A percentile compares a stretch with the other conserved stretches of the same genome.
These are phyloP conservation scores for Myrica gale DNA, from an alignment of 306 rosid species.

Conservation along the genomic window DNA sequence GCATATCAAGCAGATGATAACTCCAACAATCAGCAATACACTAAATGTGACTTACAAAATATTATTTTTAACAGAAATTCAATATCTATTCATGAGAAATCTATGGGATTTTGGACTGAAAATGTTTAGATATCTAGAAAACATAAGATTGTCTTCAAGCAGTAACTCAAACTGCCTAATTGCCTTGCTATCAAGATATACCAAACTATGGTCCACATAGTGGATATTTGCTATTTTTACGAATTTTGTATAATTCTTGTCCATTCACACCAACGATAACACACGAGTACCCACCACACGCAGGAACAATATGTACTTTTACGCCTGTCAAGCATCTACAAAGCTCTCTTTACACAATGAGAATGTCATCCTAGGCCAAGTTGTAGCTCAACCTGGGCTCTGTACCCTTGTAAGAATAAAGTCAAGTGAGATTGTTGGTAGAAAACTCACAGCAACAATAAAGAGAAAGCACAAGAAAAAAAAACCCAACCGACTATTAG, in stretches of 20 bases:
- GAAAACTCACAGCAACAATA: neutral
- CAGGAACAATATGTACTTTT: neutral
- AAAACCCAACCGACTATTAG: neutral
- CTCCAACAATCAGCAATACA: neutral
- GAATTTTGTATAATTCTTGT: neutral
- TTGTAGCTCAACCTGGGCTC: neutral
- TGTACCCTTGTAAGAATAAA: neutral
- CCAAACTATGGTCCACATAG: neutral
- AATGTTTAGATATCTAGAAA: neutral
- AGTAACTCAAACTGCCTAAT: neutral
- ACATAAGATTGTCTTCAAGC: neutral
- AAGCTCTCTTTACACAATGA: neutral
- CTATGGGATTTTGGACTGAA: neutral
- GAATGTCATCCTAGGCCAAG: neutral
- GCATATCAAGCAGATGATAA: neutral
- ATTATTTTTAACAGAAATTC: neutral
- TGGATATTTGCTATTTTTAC: neutral
- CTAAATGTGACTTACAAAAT: neutral
- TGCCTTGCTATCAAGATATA: neutral
- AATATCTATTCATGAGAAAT: neutral
- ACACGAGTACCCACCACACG: neutral
- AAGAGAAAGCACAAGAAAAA: neutral
- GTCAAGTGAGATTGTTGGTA: neutral
- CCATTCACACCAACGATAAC: neutral
- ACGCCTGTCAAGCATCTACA: neutral